Conservation (phyloP, 2,329 filamentous ascomycete species). For the Escovopsis sp. region DNA sequence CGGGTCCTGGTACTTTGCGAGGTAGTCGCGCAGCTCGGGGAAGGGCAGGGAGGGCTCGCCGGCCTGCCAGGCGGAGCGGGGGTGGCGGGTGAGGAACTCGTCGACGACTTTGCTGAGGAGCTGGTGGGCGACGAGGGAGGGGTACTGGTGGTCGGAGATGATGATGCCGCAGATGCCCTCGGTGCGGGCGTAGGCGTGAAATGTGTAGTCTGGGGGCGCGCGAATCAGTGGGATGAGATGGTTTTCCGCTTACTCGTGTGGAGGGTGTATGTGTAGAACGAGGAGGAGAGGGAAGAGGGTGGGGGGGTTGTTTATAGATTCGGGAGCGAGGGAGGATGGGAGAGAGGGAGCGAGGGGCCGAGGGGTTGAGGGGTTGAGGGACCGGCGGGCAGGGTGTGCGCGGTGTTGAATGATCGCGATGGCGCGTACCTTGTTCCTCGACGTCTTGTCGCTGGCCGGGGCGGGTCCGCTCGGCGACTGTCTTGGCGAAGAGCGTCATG, state of each 20-base stretch:
- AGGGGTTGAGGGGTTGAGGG: no score
- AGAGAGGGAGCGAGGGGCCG: no score
- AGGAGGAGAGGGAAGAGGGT: no score
- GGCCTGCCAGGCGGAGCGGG: constrained; percentile 49
- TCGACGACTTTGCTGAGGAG: constrained; percentile 75
- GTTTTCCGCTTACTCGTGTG: no score
- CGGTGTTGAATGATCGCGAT: no score
- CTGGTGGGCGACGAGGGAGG: constrained; percentile 66
- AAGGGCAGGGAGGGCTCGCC: constrained; percentile 41
- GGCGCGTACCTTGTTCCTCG: constrained; percentile 61
- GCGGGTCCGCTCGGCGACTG: constrained; percentile 69
- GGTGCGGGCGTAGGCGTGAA: constrained; percentile 63
- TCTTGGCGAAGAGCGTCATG: constrained; percentile 76
- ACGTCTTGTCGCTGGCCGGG: constrained; percentile 75
- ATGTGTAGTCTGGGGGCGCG: constrained; percentile 53
- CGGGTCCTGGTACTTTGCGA: constrained; percentile 65
- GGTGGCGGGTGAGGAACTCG: constrained; percentile 68
- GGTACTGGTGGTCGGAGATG: constrained; percentile 63
- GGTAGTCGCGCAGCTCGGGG: constrained; percentile 65
- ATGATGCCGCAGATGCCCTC: constrained; percentile 64
- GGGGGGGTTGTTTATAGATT: no score
- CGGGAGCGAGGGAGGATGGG: neutral
- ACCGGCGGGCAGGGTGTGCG: no score
- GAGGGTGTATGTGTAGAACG: no score
- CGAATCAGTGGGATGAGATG: no score